Evolutionary conservation across 345 rosid species (phyloP).

Genomic region (Excoecaria cochinchinensis): DNA sequence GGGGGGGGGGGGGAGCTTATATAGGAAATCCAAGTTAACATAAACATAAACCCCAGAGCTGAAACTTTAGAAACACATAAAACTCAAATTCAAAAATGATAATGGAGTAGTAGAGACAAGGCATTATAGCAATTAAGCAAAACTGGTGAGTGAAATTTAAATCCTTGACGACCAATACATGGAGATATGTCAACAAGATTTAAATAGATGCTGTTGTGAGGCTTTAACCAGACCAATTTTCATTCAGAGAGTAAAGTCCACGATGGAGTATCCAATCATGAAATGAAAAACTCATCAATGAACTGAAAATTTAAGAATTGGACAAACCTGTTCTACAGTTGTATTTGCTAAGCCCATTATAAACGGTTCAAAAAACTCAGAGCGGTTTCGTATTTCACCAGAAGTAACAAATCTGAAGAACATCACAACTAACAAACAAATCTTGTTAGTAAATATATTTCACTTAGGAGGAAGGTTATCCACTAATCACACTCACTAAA

Average conservation of each 20-base stretch:
- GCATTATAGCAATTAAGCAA: not conserved
- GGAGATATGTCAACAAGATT: not conserved
- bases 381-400: conserved; percentile 84
- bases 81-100: not conserved
- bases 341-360: conserved; percentile 75
- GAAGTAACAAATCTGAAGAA: conserved; percentile 99
- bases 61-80: not conserved
- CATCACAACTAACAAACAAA: conserved; percentile 85
- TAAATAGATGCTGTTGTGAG: not conserved
- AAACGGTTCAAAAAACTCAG: conserved; percentile 90
- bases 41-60: not conserved
- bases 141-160: not conserved
- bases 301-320: not conserved
- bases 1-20: conserved; percentile 4
- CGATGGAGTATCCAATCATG: not conserved
- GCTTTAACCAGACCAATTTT: not conserved
- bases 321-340: conserved; percentile 90
- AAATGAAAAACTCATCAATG: conserved; percentile 2
- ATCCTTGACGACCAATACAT: not conserved
- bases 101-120: not conserved
- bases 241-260: not conserved
- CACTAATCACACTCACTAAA: conserved; percentile 19
- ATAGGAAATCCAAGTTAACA: not conserved
- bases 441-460: conserved; percentile 37
- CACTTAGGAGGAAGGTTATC: not conserved